Evolutionary conservation across 1,139 yeast species (phyloP), one percentile per base, ranked within the genome.

Genomic region (Yamadazyma atmosphaerica): DNA sequence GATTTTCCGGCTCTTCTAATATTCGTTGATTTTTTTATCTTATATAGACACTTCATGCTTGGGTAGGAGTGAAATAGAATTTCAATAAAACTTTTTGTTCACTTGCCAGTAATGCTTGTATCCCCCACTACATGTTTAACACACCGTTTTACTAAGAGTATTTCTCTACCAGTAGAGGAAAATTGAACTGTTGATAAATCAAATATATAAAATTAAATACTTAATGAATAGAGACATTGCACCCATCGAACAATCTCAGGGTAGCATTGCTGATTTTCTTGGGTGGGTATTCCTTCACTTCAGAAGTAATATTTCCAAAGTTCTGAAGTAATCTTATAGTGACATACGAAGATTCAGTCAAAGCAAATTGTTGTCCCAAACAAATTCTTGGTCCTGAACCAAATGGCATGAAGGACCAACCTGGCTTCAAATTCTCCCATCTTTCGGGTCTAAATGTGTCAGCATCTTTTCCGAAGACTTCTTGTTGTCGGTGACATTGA

Each of bases 401-500:
- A 54, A 69, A 69, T 31, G 75, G 75, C 45, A 68, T 56, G 46
- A 63, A 69, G 4, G 72, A 66, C 23, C 74, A 72, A 31, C 63
- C 56, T 42, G 66, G 66, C 36, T 56, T 56, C 5, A 54, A 55
- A 29, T 45, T 45, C 28, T 53, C 55, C 81, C 81, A 76, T 45
- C 81, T 63, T 41, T 72, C 78, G 3, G 81, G 81, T 26, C 66
- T 59, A 55, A 68, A 76, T 23, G 40, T 60, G 10, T 54, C 49
- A n/a, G 74, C 68, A 42, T 75, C 78, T 27, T 63, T 53, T 16
- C 82, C 83, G 59, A 74, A 78, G 44, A 57, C 52, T 8, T 48
- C 48, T 29, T 46, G 45, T 41, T 60, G 54, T 38, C 79, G 61
- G 44, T 78, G 83, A 46, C 68, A 58, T 17, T 63, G 47, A 45